Conservation (phyloP, 805 yeast species). For the Ogataea zsoltii region DNA sequence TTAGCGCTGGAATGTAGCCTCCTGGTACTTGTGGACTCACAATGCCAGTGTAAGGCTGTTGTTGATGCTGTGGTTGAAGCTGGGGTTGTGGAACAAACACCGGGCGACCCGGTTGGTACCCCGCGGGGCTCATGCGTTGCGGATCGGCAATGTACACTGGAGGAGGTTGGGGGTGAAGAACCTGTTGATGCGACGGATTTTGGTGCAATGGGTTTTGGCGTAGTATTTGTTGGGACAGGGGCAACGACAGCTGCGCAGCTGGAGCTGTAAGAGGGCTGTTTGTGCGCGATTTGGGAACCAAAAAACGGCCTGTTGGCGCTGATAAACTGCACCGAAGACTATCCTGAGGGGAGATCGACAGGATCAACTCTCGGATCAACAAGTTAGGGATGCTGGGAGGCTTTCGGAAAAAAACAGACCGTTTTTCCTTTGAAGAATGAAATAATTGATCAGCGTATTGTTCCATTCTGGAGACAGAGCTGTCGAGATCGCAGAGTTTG, state of each 20-base stretch:
- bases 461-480: constrained; percentile 43
- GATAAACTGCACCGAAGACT: background rate
- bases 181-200: background rate
- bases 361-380: constrained; percentile 1
- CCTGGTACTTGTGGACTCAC: background rate
- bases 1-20: background rate
- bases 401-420: background rate
- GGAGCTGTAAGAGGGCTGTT: background rate
- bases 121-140: background rate
- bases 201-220: background rate
- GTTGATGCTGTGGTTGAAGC: background rate
- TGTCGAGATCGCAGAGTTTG: constrained; percentile 45
- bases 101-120: background rate
- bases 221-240: background rate
- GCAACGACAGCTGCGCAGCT: too few relatives aligned
- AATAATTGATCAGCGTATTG: constrained; percentile 42
- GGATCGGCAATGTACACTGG: background rate
- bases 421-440: background rate
- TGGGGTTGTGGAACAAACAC: constrained; percentile 2
- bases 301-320: background rate
- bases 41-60: background rate
- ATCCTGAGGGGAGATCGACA: background rate
- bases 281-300: background rate
- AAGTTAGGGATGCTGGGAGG: constrained; percentile 1
- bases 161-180: background rate